Percentiles rank a stretch among this genome's conserved stretches.
These are phyloP conservation scores for Tricholoma sp. DNA, from an alignment of 768 basidiomycete genomes.

Conservation along the genomic window DNA sequence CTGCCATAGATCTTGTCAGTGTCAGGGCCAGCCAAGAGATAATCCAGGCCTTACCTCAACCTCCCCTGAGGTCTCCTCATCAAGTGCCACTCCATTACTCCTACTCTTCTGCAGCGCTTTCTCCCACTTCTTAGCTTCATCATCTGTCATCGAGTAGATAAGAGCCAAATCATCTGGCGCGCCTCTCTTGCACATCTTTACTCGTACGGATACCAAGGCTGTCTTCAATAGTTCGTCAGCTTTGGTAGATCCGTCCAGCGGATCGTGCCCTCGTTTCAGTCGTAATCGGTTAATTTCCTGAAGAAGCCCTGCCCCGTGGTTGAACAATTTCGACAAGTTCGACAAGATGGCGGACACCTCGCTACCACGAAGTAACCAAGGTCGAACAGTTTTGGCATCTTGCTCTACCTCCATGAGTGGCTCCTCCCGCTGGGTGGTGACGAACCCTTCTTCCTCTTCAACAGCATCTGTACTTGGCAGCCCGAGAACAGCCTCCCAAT, in stretches of 20 bases:
- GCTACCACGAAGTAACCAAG: conserved; percentile 71
- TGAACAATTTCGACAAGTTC: conserved; percentile 31
- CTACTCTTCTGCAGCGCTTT: conserved; percentile 21
- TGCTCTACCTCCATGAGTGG: conserved; percentile 17
- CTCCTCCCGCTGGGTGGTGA: conserved; percentile 56
- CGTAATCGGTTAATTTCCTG: conserved; percentile 57
- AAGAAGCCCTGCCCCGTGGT: conserved; percentile 40
- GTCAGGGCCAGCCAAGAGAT: background rate
- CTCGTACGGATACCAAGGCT: conserved; percentile 63
- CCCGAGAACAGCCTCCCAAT: conserved; percentile 74
- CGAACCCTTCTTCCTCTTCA: conserved; percentile 27
- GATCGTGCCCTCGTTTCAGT: conserved; percentile 43
- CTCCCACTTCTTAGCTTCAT: conserved; percentile 46
- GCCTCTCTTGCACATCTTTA: conserved; percentile 63
- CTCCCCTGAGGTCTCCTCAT: conserved; percentile 27
- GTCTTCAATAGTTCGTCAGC: conserved; percentile 45
- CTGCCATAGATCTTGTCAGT: conserved; percentile 24
- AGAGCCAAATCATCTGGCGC: conserved; percentile 69
- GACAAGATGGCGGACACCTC: conserved; percentile 42
- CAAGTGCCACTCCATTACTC: conserved; percentile 4
- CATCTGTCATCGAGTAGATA: conserved; percentile 60
- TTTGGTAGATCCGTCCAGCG: conserved; percentile 27
- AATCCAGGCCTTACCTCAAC: conserved; percentile 16
- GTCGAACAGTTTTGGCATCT: conserved; percentile 21
- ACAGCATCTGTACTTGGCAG: conserved; percentile 20